Evolutionary conservation across 805 yeast species (phyloP).

Genomic region (Ogataea methanolica): DNA sequence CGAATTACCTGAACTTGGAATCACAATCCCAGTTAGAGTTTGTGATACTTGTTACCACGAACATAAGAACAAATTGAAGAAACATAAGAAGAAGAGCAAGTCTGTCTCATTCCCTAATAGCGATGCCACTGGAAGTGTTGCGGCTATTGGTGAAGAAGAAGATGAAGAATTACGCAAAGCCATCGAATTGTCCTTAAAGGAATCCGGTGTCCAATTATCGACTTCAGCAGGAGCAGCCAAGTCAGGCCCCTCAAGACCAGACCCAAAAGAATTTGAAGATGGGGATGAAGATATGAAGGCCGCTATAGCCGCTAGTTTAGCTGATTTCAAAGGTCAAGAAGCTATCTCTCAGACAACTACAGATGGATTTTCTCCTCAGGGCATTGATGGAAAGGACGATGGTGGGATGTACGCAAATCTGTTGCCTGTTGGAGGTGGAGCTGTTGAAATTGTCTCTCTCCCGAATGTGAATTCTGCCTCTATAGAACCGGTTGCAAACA

Average conservation of each 20-base stretch:
- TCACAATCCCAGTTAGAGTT: conserved; percentile 83
- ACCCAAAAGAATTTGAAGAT: conserved; percentile 41
- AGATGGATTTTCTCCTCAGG: not conserved
- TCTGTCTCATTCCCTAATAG: conserved; percentile 2
- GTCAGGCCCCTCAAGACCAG: not conserved
- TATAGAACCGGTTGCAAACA: conserved; percentile 7
- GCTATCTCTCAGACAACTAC: not conserved
- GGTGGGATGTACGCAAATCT: conserved; percentile 27
- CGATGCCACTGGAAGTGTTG: conserved; percentile 4
- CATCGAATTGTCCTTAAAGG: conserved; percentile 71
- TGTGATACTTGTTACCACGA: conserved; percentile 85
- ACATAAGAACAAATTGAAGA: conserved; percentile 35
- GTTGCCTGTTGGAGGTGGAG: conserved; percentile 5
- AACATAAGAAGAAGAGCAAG: conserved; percentile 18
- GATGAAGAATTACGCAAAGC: conserved; percentile 79
- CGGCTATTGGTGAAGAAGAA: conserved; percentile 39
- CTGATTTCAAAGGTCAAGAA: conserved; percentile 49
- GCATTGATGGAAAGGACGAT: conserved; percentile 12
- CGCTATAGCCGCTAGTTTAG: conserved; percentile 88
- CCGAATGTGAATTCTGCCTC: conserved; percentile 2
- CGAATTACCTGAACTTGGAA: conserved; percentile 79
- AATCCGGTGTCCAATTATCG: conserved; percentile 26
- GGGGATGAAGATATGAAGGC: conserved; percentile 88
- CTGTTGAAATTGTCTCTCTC: not conserved
- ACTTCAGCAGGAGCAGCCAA: conserved; percentile 1